phyloP scores from a whole-genome alignment of 768 basidiomycete species.

The Tricholoma sp. region DNA sequence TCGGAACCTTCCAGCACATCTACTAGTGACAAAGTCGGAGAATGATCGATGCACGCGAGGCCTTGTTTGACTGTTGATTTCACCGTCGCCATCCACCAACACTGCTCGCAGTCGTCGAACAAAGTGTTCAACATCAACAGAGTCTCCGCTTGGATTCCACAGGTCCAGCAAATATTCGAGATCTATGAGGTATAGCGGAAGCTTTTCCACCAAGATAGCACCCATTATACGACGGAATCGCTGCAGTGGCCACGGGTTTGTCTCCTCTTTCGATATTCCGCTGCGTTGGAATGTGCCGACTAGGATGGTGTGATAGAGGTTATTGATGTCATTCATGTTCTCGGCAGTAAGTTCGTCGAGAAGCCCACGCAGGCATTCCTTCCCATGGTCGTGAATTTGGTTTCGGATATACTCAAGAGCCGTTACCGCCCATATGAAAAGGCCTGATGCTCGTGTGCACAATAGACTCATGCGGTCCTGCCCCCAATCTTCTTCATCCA shows the following conservation, averaged over 20 bases:
- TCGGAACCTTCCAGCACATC: not conserved
- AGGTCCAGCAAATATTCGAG: constrained; percentile 7
- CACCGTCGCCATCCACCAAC: constrained; percentile 9
- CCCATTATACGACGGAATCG: constrained; percentile 14
- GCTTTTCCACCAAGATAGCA: constrained; percentile 8
- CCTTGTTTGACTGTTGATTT: constrained; percentile 6
- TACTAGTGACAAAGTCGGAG: constrained; percentile 5
- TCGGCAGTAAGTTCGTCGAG: constrained; percentile 5
- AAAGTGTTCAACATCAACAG: constrained; percentile 10
- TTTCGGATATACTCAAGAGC: constrained; percentile 4
- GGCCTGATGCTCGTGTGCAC: constrained; percentile 5
- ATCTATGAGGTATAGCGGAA: constrained; percentile 7
- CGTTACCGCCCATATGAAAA: constrained; percentile 18
- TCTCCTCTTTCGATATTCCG: not conserved
- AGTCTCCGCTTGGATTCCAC: not conserved
- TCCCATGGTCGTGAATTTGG: constrained; percentile 3
- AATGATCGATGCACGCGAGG: constrained; percentile 17
- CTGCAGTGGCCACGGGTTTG: constrained; percentile 8
- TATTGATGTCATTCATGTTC: constrained; percentile 10
- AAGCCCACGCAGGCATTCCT: constrained; percentile 3
- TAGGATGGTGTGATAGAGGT: constrained; percentile 10
- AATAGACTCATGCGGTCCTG: constrained; percentile 3
- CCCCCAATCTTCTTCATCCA: constrained; percentile 9
- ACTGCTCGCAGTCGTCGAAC: constrained; percentile 14
- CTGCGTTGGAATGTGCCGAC: not conserved